Base-by-base conservation (phyloP, 345 rosid species). In the Chamaenerion angustifolium region DNA sequence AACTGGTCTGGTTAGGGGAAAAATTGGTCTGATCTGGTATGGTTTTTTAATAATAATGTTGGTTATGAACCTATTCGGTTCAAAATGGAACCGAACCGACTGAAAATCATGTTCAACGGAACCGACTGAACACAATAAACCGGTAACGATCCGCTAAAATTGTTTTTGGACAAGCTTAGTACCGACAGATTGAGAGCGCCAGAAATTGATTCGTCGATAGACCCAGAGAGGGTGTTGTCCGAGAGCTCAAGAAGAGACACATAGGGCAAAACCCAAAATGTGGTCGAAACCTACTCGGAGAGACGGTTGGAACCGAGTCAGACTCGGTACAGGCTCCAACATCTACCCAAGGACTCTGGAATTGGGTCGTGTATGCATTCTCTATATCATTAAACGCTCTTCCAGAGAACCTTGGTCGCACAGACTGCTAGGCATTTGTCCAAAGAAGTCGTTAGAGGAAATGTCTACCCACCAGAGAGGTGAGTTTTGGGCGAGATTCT, bases 261-360 rank as follows among this genome's bases (percentile, higher is more conserved):
- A 19, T 63, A 86, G 16, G 99, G 97, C 62, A 93, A 60, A 1
- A 95, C 97, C 99, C 97, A 93, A 51, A 93, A 66, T 5, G 80
- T 77, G 12, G 68, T 10, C 5, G 99, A 95, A 46, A 88, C 72
- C 46, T 64, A 73, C 6, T 95, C 97, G 18, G 94, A 76, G n/a
- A 93, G 68, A 47, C 43, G 68, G 72, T 93, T 93, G 55, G 59
- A 56, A 0, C 85, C 77, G 25, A 93, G 54, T 49, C 99, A 83
- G 46, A 93, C 54, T n/a, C 99, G 81, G 42, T 68, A 60, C 51
- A 93, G 58, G 66, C 88, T 80, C 68, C 45, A 57, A 61, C 99
- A 93, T 3, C 60, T 51, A 3, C 77, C 66, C 10, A 93, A 68
- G 35, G 57, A 68, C 51, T 67, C 82, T 15, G 96, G 96, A 42